Evolutionary conservation across 495 filamentous ascomycete genomes (phyloP).

Genomic region (Hypoxylon lenormandii): DNA sequence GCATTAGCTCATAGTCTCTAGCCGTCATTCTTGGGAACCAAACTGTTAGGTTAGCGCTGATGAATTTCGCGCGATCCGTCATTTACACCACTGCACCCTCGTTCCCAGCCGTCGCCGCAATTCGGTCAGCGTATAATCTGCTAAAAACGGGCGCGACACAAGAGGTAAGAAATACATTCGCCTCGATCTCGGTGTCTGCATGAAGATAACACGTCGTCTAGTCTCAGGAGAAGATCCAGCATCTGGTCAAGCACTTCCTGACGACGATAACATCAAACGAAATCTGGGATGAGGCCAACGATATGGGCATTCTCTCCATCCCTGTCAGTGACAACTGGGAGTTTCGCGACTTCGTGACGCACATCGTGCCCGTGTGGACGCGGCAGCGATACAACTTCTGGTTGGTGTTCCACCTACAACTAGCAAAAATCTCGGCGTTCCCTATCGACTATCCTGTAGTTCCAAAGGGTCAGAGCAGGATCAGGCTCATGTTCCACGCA

Average conservation of each 20-base stretch:
- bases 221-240: slow-evolving; percentile 57
- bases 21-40: slow-evolving; percentile 56
- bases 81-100: slow-evolving; percentile 64
- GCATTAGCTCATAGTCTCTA: slow-evolving; percentile 7
- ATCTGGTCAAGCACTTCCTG: slow-evolving; percentile 56
- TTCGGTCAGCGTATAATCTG: slow-evolving; percentile 61
- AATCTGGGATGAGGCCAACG: slow-evolving; percentile 44
- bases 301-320: slow-evolving; percentile 49
- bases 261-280: slow-evolving; percentile 50
- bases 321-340: slow-evolving; percentile 33
- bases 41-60: slow-evolving; percentile 39
- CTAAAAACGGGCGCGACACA: slow-evolving; percentile 56
- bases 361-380: slow-evolving; percentile 48
- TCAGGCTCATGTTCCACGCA: slow-evolving; percentile 65
- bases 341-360: slow-evolving; percentile 28
- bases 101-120: slow-evolving; percentile 63
- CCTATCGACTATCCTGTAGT: slow-evolving; percentile 65
- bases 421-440: slow-evolving; percentile 51
- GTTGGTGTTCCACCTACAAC: slow-evolving; percentile 54
- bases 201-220: slow-evolving; percentile 24
- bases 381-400: slow-evolving; percentile 47
- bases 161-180: slow-evolving; percentile 44
- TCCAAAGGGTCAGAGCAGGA: slow-evolving; percentile 61
- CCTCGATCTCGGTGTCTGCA: too few relatives aligned
- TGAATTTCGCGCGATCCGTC: slow-evolving; percentile 63